These are phyloP conservation scores for Heliocybe sulcata DNA, from an alignment of 1,284 basidiomycete species.

Conservation along the genomic window DNA sequence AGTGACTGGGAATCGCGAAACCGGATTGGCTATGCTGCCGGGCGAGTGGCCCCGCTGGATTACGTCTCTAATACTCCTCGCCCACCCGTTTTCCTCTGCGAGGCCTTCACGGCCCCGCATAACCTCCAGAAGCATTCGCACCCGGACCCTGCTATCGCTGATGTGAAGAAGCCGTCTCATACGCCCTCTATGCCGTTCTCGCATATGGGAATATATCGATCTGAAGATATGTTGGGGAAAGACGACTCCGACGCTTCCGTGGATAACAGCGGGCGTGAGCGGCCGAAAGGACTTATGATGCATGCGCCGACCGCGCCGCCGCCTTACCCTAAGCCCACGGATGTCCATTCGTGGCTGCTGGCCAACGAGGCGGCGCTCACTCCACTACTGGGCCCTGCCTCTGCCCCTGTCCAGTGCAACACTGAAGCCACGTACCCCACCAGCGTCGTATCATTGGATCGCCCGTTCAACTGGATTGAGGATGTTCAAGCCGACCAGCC, in stretches of 20 bases:
- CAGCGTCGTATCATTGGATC: not conserved
- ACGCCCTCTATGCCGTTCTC: not conserved
- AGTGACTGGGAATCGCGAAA: not conserved
- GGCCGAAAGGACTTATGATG: not conserved
- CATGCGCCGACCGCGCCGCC: not conserved
- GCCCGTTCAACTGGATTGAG: slow-evolving; percentile 2
- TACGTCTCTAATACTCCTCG: not conserved
- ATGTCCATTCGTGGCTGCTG: not conserved
- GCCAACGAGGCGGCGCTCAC: slow-evolving; percentile 7
- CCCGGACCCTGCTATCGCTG: not conserved
- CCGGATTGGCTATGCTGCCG: not conserved
- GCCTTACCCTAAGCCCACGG: slow-evolving; percentile 1
- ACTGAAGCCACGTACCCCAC: not conserved
- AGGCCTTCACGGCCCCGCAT: not conserved
- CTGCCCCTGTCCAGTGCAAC: slow-evolving; percentile 3
- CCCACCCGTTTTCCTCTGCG: not conserved
- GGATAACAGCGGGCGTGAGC: not conserved
- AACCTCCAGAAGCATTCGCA: not conserved
- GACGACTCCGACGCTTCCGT: not conserved
- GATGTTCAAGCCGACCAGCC: not conserved
- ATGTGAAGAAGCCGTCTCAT: not conserved
- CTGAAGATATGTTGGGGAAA: not conserved
- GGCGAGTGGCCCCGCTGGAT: not conserved
- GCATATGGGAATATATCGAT: not conserved
- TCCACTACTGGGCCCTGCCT: slow-evolving; percentile 4